A percentile compares a stretch with the other conserved stretches of the same genome.
Conservation (phyloP, 352 stramenopile species). For the Phytopythium sindhum region DNA sequence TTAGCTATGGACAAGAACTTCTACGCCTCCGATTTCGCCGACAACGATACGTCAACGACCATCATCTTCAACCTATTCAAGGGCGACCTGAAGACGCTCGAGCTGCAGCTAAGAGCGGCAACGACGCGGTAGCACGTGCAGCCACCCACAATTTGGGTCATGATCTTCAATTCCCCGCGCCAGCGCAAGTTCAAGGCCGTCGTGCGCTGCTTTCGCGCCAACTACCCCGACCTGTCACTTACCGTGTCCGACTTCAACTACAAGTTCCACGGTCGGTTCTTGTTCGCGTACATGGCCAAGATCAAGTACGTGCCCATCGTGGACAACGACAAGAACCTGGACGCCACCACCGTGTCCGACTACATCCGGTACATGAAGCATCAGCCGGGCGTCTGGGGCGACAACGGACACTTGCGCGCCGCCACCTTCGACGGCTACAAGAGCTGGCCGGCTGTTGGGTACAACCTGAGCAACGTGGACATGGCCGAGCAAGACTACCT, state of each 20-base stretch:
- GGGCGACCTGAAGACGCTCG: slow-evolving; percentile 36
- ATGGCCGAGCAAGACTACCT: slow-evolving; percentile 58
- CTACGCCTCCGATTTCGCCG: slow-evolving; percentile 31
- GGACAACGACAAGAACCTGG: slow-evolving; percentile 48
- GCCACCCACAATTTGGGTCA: slow-evolving; percentile 53
- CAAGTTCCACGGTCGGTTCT: slow-evolving; percentile 51
- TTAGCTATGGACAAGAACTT: slow-evolving; percentile 35
- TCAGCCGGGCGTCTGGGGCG: slow-evolving; percentile 43
- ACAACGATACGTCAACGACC: slow-evolving; percentile 50
- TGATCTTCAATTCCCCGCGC: slow-evolving; percentile 53
- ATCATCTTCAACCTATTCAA: slow-evolving; percentile 80
- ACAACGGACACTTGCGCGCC: slow-evolving; percentile 45
- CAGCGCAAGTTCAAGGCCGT: slow-evolving; percentile 39
- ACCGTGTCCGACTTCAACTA: slow-evolving; percentile 47
- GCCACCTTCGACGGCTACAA: slow-evolving; percentile 42
- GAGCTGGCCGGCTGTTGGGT: slow-evolving; percentile 36
- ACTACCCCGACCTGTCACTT: slow-evolving; percentile 29
- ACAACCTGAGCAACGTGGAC: slow-evolving; percentile 23
- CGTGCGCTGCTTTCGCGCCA: slow-evolving; percentile 25
- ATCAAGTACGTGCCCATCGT: slow-evolving; percentile 53
- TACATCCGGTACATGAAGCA: slow-evolving; percentile 41
- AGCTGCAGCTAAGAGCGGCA: slow-evolving; percentile 38
- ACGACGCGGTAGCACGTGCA: slow-evolving; percentile 31
- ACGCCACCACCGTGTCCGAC: slow-evolving; percentile 34
- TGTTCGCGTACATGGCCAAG: slow-evolving; percentile 49